Conservation (phyloP, 1,139 yeast genomes). For the Magnusiomyces ingens region DNA sequence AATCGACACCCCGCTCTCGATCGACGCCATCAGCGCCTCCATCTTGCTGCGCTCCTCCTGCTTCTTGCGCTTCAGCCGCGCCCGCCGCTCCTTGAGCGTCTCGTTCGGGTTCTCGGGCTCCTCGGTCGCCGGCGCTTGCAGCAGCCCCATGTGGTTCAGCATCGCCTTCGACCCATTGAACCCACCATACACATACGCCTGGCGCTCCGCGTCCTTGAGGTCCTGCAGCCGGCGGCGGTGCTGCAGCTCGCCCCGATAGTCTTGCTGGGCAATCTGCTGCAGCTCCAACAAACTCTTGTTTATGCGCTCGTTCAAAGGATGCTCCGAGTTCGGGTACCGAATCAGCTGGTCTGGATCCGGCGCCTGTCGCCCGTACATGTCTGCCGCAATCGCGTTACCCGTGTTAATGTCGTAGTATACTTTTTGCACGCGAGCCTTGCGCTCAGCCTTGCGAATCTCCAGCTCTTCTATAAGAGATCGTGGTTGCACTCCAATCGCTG, state of each 20-base stretch:
- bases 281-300: slow-evolving; percentile 30
- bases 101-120: slow-evolving; percentile 18
- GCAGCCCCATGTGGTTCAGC: slow-evolving; percentile 10
- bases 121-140: slow-evolving; percentile 9
- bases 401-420: slow-evolving; percentile 25
- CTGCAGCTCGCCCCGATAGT: slow-evolving; percentile 27
- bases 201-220: slow-evolving; percentile 16
- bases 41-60: slow-evolving; percentile 27
- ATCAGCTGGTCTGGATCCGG: slow-evolving; percentile 17
- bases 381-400: slow-evolving; percentile 18
- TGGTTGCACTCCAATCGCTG: slow-evolving; percentile 22
- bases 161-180: slow-evolving; percentile 13
- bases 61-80: slow-evolving; percentile 24
- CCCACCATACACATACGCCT: slow-evolving; percentile 12
- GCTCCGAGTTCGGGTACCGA: slow-evolving; percentile 19
- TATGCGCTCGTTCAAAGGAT: slow-evolving; percentile 29
- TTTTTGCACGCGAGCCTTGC: slow-evolving; percentile 24
- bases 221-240: slow-evolving; percentile 21
- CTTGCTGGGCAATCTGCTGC: slow-evolving; percentile 30
- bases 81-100: slow-evolving; percentile 28
- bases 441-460: slow-evolving; percentile 34
- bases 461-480: slow-evolving; percentile 34
- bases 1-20: too few species aligned
- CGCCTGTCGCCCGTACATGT: slow-evolving; percentile 12
- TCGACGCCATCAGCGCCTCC: slow-evolving; percentile 21